Evolutionary conservation across 352 stramenopile genomes (phyloP), one percentile per base, ranked within the genome.

Genomic region (Phytophthora hibernalis): DNA sequence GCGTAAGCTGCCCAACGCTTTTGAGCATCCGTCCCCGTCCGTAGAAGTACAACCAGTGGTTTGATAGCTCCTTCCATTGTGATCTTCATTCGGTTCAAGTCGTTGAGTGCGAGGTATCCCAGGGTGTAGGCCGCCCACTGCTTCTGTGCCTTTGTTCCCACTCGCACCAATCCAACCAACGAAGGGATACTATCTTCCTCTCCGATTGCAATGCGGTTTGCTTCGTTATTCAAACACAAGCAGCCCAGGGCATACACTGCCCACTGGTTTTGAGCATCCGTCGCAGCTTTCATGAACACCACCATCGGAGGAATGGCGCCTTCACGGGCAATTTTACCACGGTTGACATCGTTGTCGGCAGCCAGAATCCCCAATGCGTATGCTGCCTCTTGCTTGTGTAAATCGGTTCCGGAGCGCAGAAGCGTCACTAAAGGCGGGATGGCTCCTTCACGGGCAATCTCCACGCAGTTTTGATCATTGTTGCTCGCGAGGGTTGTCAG

Each of bases 211-310:
- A 40, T 24, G 5, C 60, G 33, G 15, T 57, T 52, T 30, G 9
- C 22, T 47, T 68, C 33, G 18, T 62, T 61, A 18, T 61, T 60
- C 22, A 51, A 30, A 5, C 22, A 49, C 12, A 60, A 28, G 28
- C 21, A 30, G 9, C 54, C 54, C 10, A 65, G 13, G 4, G 56
- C 45, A 15, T 64, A 56, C 22, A 50, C 56, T 5, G 56, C 45
- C 56, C 56, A 64, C 33, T 56, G 56, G 24, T 51, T 57, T 26
- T 64, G 45, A 5, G 42, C 55, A 45, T 63, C 43, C 21, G 43
- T 21, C 8, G 3, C 15, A 15, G 43, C 16, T 45, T 40, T 67
- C 28, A 67, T 22, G 10, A 62, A 62, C 15, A n/a, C 30, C 33
- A 57, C 42, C 40, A 68, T 40, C 0, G 20, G 31, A 55, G 30